Conservation (phyloP, 2,329 filamentous ascomycete genomes). For the Pyrenophora seminiperda region DNA sequence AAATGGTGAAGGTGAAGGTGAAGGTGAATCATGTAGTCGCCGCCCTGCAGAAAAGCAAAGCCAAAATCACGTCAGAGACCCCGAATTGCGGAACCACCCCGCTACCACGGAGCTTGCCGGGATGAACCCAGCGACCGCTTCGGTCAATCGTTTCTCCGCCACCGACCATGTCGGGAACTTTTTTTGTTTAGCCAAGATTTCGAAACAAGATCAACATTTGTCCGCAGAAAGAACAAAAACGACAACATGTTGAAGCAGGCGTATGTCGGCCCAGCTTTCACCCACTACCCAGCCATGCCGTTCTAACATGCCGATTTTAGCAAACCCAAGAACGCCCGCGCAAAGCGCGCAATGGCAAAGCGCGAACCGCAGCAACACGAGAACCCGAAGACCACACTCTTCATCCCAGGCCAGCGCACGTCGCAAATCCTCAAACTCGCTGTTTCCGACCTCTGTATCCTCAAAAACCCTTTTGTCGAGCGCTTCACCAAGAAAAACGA, state of each 20-base stretch:
- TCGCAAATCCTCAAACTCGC: conserved; percentile 83
- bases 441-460: conserved; percentile 79
- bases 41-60: conserved; percentile 6
- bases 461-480: conserved; percentile 83
- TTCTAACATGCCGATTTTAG: conserved; percentile 45
- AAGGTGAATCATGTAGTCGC: conserved; percentile 17
- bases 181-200: conserved; percentile 30
- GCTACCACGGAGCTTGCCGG: conserved; percentile 6
- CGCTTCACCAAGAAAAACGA: conserved; percentile 98
- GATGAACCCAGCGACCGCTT: conserved; percentile 17
- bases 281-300: fast-evolving
- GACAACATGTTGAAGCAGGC: conserved; percentile 41
- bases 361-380: conserved; percentile 87
- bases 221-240: conserved; percentile 4
- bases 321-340: conserved; percentile 81
- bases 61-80: conserved; percentile 15
- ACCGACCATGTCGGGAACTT: conserved; percentile 14
- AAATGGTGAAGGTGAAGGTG: too few relatives aligned
- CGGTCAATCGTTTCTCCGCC: conserved; percentile 17
- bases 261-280: conserved; percentile 21
- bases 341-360: conserved; percentile 92
- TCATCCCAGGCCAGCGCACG: conserved; percentile 85
- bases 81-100: conserved; percentile 16
- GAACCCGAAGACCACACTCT: conserved; percentile 86
- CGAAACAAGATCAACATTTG: conserved; percentile 13